Percentiles rank a stretch among this genome's conserved stretches.
Conservation (phyloP, 441 rosid genomes). For the Aleurites moluccanus region DNA sequence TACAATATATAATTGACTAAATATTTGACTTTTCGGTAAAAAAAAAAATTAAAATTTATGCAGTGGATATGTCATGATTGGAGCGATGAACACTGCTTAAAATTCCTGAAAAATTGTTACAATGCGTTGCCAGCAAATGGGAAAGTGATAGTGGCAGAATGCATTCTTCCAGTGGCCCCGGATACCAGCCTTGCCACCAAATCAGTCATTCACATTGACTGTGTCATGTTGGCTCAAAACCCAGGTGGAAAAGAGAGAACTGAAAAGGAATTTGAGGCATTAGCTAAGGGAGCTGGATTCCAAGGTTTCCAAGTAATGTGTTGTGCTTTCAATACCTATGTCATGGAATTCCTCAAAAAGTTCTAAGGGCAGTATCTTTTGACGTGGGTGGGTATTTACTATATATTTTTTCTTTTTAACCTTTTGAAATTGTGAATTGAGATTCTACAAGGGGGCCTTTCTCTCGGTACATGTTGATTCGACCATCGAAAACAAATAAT, state of each 20-base stretch:
- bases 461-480: background rate
- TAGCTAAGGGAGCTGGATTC: constrained; percentile 76
- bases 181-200: constrained; percentile 60
- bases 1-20: too few species aligned
- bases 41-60: background rate
- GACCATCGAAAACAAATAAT: background rate
- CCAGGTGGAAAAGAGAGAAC: constrained; percentile 94
- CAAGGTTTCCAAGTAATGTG: constrained; percentile 59
- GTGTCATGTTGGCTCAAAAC: constrained; percentile 82
- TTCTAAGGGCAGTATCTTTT: constrained; percentile 20
- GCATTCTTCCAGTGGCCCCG: constrained; percentile 62
- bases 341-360: constrained; percentile 78
- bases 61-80: constrained; percentile 91
- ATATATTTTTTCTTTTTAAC: too few species aligned
- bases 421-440: background rate
- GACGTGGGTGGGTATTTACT: background rate
- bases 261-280: constrained; percentile 63
- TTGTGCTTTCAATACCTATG: constrained; percentile 47
- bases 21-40: too few species aligned
- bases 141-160: constrained; percentile 71
- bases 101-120: constrained; percentile 69
- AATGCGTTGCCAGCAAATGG: constrained; percentile 65
- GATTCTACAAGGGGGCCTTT: background rate
- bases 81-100: constrained; percentile 73
- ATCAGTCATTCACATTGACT: constrained; percentile 55